Evolutionary conservation across 352 stramenopile genomes (phyloP).

Genomic region (Thalassiosira mediterranea): DNA sequence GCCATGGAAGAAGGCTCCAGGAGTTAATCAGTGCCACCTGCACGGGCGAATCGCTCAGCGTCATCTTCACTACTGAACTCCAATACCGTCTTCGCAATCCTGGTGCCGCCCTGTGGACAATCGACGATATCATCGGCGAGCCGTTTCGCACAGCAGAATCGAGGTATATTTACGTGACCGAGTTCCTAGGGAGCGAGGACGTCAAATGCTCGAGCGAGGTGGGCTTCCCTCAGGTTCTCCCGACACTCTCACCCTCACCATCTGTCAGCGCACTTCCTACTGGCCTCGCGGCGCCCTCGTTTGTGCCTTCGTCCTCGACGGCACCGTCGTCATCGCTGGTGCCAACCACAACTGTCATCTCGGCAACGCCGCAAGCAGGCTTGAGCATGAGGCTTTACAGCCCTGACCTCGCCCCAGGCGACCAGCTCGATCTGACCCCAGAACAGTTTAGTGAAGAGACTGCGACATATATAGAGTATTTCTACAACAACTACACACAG

Average conservation of each 20-base stretch:
- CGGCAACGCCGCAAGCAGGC: too few species aligned
- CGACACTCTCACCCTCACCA: too few species aligned
- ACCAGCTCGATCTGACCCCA: too few species aligned
- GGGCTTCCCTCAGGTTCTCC: not conserved
- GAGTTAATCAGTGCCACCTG: too few species aligned
- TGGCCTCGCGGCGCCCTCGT: too few species aligned
- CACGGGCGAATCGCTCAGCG: not conserved
- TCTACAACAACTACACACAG: slow-evolving; percentile 4
- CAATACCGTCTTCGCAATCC: not conserved
- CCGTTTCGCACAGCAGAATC: slow-evolving; percentile 3
- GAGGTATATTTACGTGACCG: slow-evolving; percentile 1
- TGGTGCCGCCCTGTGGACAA: not conserved
- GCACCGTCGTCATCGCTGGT: not conserved
- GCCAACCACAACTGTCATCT: too few species aligned
- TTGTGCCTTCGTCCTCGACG: too few species aligned
- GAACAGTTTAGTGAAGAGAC: too few species aligned
- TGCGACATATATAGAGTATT: not conserved
- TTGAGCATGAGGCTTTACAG: too few species aligned
- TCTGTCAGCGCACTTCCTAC: too few species aligned
- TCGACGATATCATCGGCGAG: slow-evolving; percentile 6
- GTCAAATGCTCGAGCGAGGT: slow-evolving; percentile 2
- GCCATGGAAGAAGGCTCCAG: too few species aligned
- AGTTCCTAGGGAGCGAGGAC: not conserved
- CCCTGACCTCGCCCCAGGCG: too few species aligned
- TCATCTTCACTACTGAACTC: not conserved